Conservation (phyloP, 2,329 filamentous ascomycete genomes). For the Diaporthe amygdali region DNA sequence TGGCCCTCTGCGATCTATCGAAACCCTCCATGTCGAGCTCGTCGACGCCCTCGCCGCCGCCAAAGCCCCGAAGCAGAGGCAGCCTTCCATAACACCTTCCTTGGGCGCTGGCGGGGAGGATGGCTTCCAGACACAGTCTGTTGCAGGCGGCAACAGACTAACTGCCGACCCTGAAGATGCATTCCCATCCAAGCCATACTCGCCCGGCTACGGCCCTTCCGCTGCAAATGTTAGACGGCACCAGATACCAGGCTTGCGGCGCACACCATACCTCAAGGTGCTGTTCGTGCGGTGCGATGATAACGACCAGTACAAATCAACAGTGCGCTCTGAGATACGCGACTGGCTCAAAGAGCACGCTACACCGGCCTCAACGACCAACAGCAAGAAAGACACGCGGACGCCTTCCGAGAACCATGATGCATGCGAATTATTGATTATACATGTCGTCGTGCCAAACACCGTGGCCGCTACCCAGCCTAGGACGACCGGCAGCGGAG, state of each 20-base stretch:
- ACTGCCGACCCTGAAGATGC: slow-evolving; percentile 13
- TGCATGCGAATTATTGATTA: slow-evolving; percentile 92
- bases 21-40: slow-evolving; percentile 88
- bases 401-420: slow-evolving; percentile 90
- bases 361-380: slow-evolving; percentile 57
- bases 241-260: slow-evolving; percentile 91
- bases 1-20: slow-evolving; percentile 89
- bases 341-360: slow-evolving; percentile 90
- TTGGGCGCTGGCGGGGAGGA: slow-evolving; percentile 48
- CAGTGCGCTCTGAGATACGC: slow-evolving; percentile 76
- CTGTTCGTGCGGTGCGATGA: slow-evolving; percentile 92
- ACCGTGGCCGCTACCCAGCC: slow-evolving; percentile 82
- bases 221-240: slow-evolving; percentile 67
- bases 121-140: slow-evolving; percentile 64
- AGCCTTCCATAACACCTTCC: slow-evolving; percentile 9
- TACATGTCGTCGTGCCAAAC: slow-evolving; percentile 91
- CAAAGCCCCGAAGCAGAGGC: slow-evolving; percentile 29
- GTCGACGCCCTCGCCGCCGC: slow-evolving; percentile 58
- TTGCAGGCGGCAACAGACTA: slow-evolving; percentile 43
- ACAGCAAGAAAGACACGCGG: slow-evolving; percentile 54
- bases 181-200: slow-evolving; percentile 22
- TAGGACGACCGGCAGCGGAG: slow-evolving; percentile 59
- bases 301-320: slow-evolving; percentile 88
- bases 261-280: slow-evolving; percentile 92
- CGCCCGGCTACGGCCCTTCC: slow-evolving; percentile 20